phyloP scores from a whole-genome alignment of 495 filamentous ascomycete species.

The Evernia prunastri region DNA sequence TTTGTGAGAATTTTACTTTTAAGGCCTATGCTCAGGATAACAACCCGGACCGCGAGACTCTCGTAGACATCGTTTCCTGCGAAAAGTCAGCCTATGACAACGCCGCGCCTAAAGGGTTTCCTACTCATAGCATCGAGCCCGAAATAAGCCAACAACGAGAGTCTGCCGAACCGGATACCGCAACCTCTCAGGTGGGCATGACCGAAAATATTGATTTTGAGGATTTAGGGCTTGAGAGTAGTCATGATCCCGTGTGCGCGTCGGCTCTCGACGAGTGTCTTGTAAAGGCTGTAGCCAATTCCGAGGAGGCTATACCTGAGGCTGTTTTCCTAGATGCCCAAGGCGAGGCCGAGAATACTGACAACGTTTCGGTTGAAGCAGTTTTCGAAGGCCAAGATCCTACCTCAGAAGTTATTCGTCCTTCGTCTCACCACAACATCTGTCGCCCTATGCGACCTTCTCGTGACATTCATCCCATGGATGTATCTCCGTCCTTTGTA shows the following conservation, averaged over 20 bases:
- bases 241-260: background rate
- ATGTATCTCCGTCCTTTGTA: background rate
- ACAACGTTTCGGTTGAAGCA: background rate
- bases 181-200: background rate
- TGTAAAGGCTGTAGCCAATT: background rate
- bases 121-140: background rate
- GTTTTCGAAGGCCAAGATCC: background rate
- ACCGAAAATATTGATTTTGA: background rate
- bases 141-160: background rate
- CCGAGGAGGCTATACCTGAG: background rate
- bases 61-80: background rate
- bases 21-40: background rate
- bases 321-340: background rate
- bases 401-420: background rate
- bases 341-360: background rate
- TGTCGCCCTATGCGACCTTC: background rate
- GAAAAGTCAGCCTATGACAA: background rate
- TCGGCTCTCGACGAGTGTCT: background rate
- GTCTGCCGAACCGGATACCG: background rate
- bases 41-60: background rate
- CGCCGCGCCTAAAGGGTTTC: background rate
- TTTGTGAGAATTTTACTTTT: background rate
- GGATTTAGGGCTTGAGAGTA: background rate
- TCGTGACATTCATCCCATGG: background rate
- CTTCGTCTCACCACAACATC: background rate